Evolutionary conservation across 2,329 filamentous ascomycete genomes (phyloP).

Genomic region (Fusarium virguliforme): DNA sequence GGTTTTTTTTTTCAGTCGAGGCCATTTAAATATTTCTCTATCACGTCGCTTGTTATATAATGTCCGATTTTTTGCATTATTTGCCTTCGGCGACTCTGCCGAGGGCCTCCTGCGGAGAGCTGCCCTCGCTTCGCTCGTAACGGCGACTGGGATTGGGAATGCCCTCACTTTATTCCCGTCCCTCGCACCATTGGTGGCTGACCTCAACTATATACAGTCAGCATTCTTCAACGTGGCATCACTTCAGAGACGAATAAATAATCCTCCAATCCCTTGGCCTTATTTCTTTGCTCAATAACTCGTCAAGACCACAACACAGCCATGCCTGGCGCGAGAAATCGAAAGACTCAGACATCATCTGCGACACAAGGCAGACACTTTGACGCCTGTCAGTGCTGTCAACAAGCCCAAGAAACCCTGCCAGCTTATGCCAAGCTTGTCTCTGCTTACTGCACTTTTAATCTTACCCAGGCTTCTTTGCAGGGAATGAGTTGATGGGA

Average conservation of each 20-base stretch:
- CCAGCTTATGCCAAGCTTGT: not conserved
- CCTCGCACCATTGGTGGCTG: not conserved
- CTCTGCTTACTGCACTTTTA: not conserved
- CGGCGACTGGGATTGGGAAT: not conserved
- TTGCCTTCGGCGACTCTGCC: slow-evolving; percentile 1
- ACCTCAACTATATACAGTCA: not conserved
- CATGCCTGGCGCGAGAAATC: not conserved
- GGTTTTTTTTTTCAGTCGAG: not conserved
- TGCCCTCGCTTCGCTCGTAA: not conserved
- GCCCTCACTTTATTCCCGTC: not conserved
- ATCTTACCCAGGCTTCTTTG: not conserved
- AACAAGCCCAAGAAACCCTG: not conserved
- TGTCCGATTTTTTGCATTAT: too few relatives aligned
- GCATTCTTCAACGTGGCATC: not conserved
- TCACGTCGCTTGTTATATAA: too few relatives aligned
- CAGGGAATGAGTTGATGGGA: not conserved
- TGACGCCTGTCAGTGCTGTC: not conserved
- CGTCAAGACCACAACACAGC: not conserved
- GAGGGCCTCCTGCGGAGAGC: not conserved
- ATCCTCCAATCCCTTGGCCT: not conserved
- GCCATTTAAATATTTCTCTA: too few relatives aligned
- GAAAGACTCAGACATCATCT: not conserved
- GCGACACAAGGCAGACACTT: not conserved
- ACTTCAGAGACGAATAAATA: not conserved
- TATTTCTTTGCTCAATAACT: not conserved